Percentiles rank a stretch among this genome's conserved stretches.
phyloP scores from a whole-genome alignment of 768 basidiomycete species.

The Hypholoma sublateritium region DNA sequence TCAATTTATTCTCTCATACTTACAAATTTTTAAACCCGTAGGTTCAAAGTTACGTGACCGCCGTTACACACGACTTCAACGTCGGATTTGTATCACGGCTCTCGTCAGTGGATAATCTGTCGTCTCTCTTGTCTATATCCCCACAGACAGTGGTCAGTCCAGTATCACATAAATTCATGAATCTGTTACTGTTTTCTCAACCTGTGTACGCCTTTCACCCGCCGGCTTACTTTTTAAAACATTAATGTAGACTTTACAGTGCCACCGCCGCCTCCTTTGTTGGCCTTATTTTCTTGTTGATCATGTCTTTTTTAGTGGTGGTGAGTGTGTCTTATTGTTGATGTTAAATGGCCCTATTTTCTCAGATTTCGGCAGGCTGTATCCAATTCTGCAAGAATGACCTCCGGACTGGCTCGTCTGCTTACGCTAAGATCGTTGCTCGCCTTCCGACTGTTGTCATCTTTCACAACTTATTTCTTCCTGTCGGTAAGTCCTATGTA shows the following conservation, averaged over 20 bases:
- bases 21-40: too few relatives aligned
- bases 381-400: constrained; percentile 23
- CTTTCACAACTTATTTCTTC: constrained; percentile 34
- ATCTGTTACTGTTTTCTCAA: constrained; percentile 60
- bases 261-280: constrained; percentile 55
- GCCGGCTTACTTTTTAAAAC: too few relatives aligned
- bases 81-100: constrained; percentile 8
- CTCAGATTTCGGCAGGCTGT: constrained; percentile 5
- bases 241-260: constrained; percentile 22
- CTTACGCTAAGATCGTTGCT: constrained; percentile 31
- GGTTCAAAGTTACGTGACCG: too few relatives aligned
- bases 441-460: constrained; percentile 26
- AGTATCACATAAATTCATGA: constrained; percentile 45
- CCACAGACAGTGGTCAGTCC: constrained; percentile 52
- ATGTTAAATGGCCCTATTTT: neutral
- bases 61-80: constrained; percentile 23
- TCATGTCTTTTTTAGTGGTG: constrained; percentile 40
- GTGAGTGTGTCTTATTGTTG: constrained; percentile 22
- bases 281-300: constrained; percentile 54
- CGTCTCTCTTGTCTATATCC: constrained; percentile 41
- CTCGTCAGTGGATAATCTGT: constrained; percentile 12
- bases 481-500: constrained; percentile 28
- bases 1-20: neutral
- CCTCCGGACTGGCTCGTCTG: constrained; percentile 26
- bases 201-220: constrained; percentile 47